A percentile compares a stretch with the other conserved stretches of the same genome.
Conservation (phyloP, 768 basidiomycete genomes). For the Panaeolus cyanescens region DNA sequence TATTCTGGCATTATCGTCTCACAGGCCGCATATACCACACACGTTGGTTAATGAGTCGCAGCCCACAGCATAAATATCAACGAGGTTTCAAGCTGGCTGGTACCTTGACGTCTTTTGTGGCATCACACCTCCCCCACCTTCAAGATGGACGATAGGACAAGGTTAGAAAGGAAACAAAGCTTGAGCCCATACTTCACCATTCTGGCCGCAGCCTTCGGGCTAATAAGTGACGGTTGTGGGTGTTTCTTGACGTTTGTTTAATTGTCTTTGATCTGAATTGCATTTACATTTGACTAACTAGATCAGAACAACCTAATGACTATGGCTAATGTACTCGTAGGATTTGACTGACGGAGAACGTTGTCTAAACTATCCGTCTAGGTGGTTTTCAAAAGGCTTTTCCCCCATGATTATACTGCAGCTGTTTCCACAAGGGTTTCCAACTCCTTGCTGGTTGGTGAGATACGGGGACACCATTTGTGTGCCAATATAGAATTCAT, state of each 20-base stretch:
- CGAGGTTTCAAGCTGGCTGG: too few relatives aligned
- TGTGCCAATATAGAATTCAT: not conserved
- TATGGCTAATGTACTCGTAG: slow-evolving; percentile 55
- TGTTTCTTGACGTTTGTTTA: not conserved
- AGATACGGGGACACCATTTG: slow-evolving; percentile 17
- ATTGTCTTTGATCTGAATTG: not conserved
- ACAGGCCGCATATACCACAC: too few relatives aligned
- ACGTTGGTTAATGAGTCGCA: too few relatives aligned
- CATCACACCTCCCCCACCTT: not conserved
- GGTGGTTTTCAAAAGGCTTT: slow-evolving; percentile 68
- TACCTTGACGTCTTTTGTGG: too few relatives aligned
- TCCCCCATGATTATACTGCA: slow-evolving; percentile 63
- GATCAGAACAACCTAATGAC: slow-evolving; percentile 77
- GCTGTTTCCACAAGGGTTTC: slow-evolving; percentile 67
- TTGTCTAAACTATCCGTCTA: slow-evolving; percentile 19
- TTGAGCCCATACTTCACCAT: slow-evolving; percentile 67
- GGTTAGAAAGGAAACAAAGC: slow-evolving; percentile 33
- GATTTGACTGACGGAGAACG: not conserved
- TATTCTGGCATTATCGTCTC: too few relatives aligned
- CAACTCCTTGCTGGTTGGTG: slow-evolving; percentile 71
- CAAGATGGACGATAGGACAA: not conserved
- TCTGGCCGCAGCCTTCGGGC: slow-evolving; percentile 61
- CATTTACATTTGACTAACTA: slow-evolving; percentile 21
- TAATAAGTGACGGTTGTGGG: slow-evolving; percentile 65
- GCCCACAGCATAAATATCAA: too few relatives aligned